These are phyloP conservation scores for Metschnikowia aberdeeniae DNA, from an alignment of 805 yeast genomes.

Conservation along the genomic window DNA sequence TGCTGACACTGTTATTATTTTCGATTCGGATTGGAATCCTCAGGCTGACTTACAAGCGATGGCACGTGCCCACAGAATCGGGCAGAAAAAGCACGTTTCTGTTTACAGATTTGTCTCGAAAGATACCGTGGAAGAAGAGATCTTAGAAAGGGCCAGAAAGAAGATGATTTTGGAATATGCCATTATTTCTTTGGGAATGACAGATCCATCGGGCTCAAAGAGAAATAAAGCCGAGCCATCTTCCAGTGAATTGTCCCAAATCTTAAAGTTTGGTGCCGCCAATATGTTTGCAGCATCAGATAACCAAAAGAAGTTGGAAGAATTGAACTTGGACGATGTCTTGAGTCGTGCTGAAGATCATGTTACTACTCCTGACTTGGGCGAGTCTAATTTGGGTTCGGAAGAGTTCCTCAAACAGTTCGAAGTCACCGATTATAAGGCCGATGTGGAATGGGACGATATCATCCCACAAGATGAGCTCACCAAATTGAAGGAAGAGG, in stretches of 20 bases:
- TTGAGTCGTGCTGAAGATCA: conserved; percentile 97
- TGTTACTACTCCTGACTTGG: conserved; percentile 90
- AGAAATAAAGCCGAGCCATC: conserved; percentile 69
- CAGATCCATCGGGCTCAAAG: conserved; percentile 57
- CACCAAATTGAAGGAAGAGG: conserved; percentile 84
- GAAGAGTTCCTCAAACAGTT: conserved; percentile 96
- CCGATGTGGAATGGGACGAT: conserved; percentile 98
- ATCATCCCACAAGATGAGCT: conserved; percentile 95
- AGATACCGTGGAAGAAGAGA: conserved; percentile 97
- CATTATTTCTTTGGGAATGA: conserved; percentile 90
- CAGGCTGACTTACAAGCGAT: conserved; percentile 99
- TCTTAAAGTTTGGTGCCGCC: conserved; percentile 96
- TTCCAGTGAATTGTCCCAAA: conserved; percentile 82
- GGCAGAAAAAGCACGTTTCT: conserved; percentile 98
- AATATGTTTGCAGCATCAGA: conserved; percentile 95
- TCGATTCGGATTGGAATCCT: conserved; percentile 99
- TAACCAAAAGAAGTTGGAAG: conserved; percentile 92
- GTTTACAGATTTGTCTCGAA: conserved; percentile 97
- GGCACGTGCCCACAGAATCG: conserved; percentile 99
- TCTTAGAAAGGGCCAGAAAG: conserved; percentile 91
- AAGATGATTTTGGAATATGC: conserved; percentile 99
- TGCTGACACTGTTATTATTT: conserved; percentile 96
- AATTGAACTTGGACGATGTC: conserved; percentile 92
- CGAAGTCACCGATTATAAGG: conserved; percentile 97
- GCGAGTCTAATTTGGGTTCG: conserved; percentile 97